Base-by-base conservation (phyloP, 2,329 filamentous ascomycete species). In the Berkeleyomyces basicola region DNA sequence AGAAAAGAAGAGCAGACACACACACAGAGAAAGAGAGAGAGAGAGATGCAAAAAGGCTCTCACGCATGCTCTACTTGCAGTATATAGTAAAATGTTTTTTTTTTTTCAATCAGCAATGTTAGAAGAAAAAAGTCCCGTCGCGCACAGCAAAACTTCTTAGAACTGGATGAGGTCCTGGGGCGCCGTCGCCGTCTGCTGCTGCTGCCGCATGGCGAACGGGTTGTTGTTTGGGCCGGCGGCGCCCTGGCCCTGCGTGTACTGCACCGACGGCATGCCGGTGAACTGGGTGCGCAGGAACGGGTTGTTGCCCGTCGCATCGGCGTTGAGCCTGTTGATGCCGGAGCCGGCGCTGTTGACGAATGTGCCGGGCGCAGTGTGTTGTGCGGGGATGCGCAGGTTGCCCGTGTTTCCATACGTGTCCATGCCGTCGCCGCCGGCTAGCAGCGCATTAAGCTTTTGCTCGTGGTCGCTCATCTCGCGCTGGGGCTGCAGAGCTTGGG, bases 321-420 rank as follows among this genome's bases (percentile, higher is more conserved):
- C 71, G 65, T 77, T 88, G 51, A 96, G 74, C 64, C 82, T 81
- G 68, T 83, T 83, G 63, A 88, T 75, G n/a, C 89, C 88, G 44
- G 86, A 79, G 59, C 93, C 93, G 5, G 93, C 90, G 65, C 89
- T 95, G 75, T 99, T 99, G 75, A 99, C 86, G 72, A 97, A 99
- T 0, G 88, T 95, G 36, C 92, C 93, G 0, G 93, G 93, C 1
- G 93, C 90, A 0, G 93, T 99, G 73, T 99, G 93, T 72, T 99
- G 93, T 1, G 93, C 85, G 1, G 93, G 93, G 67, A 99, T 95
- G 73, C 93, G 90, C 57, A 96, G 79, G 67, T 97, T 89, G 67
- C 93, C 93, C n/a, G 89, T 89, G 72, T 99, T 99, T 67, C 93
- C 93, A 72, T 95, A 99, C 0, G 93, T 99, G 71, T 99, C 93